These are phyloP conservation scores for Hypomontagnella submonticulosa DNA, from an alignment of 495 filamentous ascomycete species.

Conservation along the genomic window DNA sequence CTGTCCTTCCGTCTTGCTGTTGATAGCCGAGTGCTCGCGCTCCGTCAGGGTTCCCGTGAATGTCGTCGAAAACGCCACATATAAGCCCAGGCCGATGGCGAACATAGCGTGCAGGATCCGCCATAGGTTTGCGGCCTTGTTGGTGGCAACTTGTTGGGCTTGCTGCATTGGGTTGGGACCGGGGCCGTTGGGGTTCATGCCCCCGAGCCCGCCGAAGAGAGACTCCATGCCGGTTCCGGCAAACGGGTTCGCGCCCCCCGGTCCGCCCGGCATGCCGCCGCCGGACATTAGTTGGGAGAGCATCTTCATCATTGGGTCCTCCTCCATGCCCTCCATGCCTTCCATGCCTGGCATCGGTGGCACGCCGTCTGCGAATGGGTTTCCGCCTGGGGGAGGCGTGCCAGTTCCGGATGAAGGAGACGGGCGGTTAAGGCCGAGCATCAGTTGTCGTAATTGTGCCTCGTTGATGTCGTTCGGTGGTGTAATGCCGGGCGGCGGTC, in stretches of 20 bases:
- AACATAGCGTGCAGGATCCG: constrained; percentile 79
- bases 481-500: constrained; percentile 44
- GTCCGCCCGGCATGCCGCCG: constrained; percentile 51
- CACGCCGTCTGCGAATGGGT: constrained; percentile 42
- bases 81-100: constrained; percentile 75
- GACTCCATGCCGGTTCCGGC: constrained; percentile 44
- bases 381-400: constrained; percentile 32
- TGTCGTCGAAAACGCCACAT: constrained; percentile 71
- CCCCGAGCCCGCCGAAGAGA: constrained; percentile 36
- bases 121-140: constrained; percentile 70
- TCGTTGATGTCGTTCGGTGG: constrained; percentile 48
- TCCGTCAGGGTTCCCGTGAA: constrained; percentile 68
- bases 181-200: constrained; percentile 38
- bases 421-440: constrained; percentile 50
- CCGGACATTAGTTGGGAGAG: constrained; percentile 58
- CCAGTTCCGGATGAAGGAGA: constrained; percentile 14
- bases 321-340: constrained; percentile 42
- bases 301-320: constrained; percentile 54
- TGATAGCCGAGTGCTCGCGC: constrained; percentile 47
- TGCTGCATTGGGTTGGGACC: constrained; percentile 57
- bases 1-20: constrained; percentile 20
- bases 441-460: constrained; percentile 58
- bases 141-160: constrained; percentile 44
- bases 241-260: constrained; percentile 51
- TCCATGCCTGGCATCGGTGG: constrained; percentile 46